Evolutionary conservation across 106 monocot species (phyloP), one percentile per base, ranked within the genome.

Genomic region (Dendrobium nobile): DNA sequence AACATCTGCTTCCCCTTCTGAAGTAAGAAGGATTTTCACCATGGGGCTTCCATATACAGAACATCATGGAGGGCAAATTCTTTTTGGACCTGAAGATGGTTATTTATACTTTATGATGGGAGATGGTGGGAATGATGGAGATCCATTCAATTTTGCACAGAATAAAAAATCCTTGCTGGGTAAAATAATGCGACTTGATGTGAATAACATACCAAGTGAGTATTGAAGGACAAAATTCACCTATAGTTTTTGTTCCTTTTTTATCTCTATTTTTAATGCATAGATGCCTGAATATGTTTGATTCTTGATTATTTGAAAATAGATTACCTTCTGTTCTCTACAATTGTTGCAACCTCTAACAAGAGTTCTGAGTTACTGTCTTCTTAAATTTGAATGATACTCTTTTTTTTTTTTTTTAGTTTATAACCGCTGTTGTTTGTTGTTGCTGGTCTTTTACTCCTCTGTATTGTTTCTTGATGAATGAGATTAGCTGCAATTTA

Each of bases 101-200:
- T 92, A 96, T 82, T 80, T 96, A 19, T 96, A 96, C 80, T 90
- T 91, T 65, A 96, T 96, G 96, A 92, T 92, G 93, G 96, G 96
- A 17, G 96, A 96, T 82, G 96, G 96, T 56, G 84, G 84, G 20
- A 82, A 70, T 44, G 82, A 86, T 70, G 91, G 90, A 0, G 93
- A 96, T 76, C 93, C 91, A 16, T 86, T 78, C 61, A 92, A 96
- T 88, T 93, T 96, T 65, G 79, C 96, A 28, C 96, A 96, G 78
- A 91, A 96, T 75, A 96, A 88, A 83, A 96, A 88, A 65, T 91
- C 93, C 37, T 74, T 96, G 78, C 83, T 96, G 55, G 96, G 96
- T 67, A 96, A 96, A 88, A 93, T 96, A 20, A 80, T 96, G 90
- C 83, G 96, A 27, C 79, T 96, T 33, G 93, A 96, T 51, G 45